Percentiles rank a stretch among this genome's conserved stretches.
phyloP scores from a whole-genome alignment of 371 early-diverging fungal genomes.

The Furculomyces boomerangus region DNA sequence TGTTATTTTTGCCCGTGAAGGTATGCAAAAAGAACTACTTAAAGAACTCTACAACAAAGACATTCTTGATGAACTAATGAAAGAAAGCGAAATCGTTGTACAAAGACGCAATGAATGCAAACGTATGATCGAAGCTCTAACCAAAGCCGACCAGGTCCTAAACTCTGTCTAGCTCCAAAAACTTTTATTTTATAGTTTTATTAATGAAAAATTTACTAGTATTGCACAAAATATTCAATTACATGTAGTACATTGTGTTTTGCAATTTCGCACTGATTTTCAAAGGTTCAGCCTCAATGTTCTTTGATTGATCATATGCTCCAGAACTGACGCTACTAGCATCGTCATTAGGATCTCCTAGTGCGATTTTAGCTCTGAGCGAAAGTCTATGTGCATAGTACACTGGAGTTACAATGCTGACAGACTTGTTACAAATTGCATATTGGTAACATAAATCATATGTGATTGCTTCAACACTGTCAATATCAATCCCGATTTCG shows the following conservation, averaged over 20 bases:
- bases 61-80: constrained; percentile 71
- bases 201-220: too few relatives aligned
- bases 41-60: constrained; percentile 91
- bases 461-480: constrained; percentile 60
- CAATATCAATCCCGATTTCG: constrained; percentile 62
- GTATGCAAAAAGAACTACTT: constrained; percentile 87
- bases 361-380: constrained; percentile 29
- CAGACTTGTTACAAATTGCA: constrained; percentile 64
- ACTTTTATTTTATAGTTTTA: too few relatives aligned
- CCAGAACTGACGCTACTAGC: too few relatives aligned
- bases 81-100: constrained; percentile 85
- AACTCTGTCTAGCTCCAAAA: background rate
- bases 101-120: constrained; percentile 87
- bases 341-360: too few relatives aligned
- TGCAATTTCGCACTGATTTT: too few relatives aligned
- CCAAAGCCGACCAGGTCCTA: constrained; percentile 80
- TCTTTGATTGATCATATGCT: too few relatives aligned
- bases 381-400: constrained; percentile 84
- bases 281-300: too few relatives aligned
- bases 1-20: constrained; percentile 75
- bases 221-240: too few relatives aligned
- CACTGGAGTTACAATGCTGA: constrained; percentile 55
- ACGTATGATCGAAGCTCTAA: constrained; percentile 92
- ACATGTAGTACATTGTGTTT: too few relatives aligned
- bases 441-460: constrained; percentile 80